A percentile compares a stretch with the other conserved stretches of the same genome.
These are phyloP conservation scores for Trichoderma sp. DNA, from an alignment of 2,329 filamentous ascomycete species.

Conservation along the genomic window DNA sequence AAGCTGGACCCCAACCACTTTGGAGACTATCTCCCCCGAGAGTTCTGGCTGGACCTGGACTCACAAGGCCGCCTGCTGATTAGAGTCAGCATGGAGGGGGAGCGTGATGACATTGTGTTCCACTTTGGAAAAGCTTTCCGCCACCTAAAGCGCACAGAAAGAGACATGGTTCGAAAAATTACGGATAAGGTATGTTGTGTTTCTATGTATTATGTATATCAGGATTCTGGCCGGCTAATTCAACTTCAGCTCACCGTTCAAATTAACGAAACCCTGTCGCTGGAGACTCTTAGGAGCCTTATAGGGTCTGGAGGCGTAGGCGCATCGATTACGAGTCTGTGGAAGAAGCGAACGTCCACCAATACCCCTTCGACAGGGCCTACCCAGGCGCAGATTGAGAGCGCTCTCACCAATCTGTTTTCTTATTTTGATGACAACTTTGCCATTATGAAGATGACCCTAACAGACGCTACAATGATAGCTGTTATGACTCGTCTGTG, in stretches of 20 bases:
- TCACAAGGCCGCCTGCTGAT: slow-evolving; percentile 89
- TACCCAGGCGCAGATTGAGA: slow-evolving; percentile 73
- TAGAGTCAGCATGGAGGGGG: slow-evolving; percentile 96
- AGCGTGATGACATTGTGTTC: slow-evolving; percentile 97
- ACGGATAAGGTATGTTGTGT: slow-evolving; percentile 81
- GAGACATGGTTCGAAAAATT: slow-evolving; percentile 97
- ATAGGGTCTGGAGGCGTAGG: slow-evolving; percentile 70
- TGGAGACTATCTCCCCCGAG: slow-evolving; percentile 89
- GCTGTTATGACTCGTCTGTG: slow-evolving; percentile 97
- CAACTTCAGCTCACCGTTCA: slow-evolving; percentile 75
- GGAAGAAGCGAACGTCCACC: slow-evolving; percentile 60
- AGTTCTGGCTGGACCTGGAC: slow-evolving; percentile 97
- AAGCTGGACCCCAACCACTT: slow-evolving; percentile 99
- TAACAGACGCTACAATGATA: slow-evolving; percentile 95
- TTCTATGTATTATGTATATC: background rate
- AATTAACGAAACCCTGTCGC: slow-evolving; percentile 86
- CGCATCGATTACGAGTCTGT: slow-evolving; percentile 70
- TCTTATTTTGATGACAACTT: slow-evolving; percentile 98
- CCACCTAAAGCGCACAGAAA: slow-evolving; percentile 89
- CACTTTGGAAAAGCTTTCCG: slow-evolving; percentile 98
- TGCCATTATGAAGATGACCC: slow-evolving; percentile 95
- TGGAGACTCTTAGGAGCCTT: slow-evolving; percentile 73
- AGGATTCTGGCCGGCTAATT: background rate
- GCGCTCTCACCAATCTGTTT: slow-evolving; percentile 81
- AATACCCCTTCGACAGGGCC: slow-evolving; percentile 60